Conservation (phyloP, 441 rosid genomes). For the Populus tomentosa region DNA sequence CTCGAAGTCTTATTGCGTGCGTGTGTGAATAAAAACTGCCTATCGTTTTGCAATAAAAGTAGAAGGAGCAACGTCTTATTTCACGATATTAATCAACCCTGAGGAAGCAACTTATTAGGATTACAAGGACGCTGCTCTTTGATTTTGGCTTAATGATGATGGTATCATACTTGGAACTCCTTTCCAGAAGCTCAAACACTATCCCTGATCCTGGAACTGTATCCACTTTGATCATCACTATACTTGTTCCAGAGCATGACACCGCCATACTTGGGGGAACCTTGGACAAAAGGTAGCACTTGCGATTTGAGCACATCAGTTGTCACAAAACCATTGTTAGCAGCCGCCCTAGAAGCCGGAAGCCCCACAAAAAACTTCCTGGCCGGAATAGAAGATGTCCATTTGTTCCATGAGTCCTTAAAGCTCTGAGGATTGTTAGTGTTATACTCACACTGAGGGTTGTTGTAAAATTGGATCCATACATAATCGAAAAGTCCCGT, state of each 20-base stretch:
- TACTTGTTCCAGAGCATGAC: constrained; percentile 19
- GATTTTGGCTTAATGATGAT: not conserved
- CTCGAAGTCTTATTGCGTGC: too few species aligned
- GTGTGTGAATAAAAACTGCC: too few species aligned
- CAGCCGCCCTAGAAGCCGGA: constrained; percentile 9
- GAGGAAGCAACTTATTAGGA: too few species aligned
- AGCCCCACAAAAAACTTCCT: constrained; percentile 15
- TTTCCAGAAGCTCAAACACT: constrained; percentile 5
- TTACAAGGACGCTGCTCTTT: too few species aligned
- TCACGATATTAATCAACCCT: too few species aligned
- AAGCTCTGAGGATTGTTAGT: not conserved
- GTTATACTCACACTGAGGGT: constrained; percentile 13
- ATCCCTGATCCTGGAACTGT: constrained; percentile 10
- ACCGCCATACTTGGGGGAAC: constrained; percentile 24
- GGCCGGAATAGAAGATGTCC: constrained; percentile 14
- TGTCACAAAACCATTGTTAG: constrained; percentile 14
- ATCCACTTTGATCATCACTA: constrained; percentile 6
- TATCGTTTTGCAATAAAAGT: too few species aligned
- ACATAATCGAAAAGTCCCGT: constrained; percentile 23
- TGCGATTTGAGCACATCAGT: constrained; percentile 6
- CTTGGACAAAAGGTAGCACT: constrained; percentile 20
- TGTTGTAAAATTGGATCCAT: constrained; percentile 28
- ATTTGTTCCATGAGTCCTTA: constrained; percentile 15
- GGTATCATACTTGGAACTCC: not conserved
- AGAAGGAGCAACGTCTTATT: too few species aligned